Evolutionary conservation across 106 monocot species (phyloP), one percentile per base, ranked within the genome.

Genomic region (Acorus gramineus): DNA sequence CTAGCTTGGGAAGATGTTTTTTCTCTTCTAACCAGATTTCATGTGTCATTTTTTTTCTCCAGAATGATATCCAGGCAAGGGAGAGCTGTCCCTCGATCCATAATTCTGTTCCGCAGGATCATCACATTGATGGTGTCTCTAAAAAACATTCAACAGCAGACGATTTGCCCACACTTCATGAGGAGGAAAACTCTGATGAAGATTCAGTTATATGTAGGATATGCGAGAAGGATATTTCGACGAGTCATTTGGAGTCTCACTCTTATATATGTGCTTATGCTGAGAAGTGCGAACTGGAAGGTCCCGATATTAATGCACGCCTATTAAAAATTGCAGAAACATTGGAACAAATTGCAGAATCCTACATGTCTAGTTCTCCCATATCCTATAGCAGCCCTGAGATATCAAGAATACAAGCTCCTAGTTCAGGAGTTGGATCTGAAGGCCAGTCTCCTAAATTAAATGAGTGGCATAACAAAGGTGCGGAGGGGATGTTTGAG

Each of bases 191-290:
- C 44, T 47, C 14, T 48, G 60, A 46, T 28, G 61, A 74, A 47
- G 70, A 86, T 81, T 70, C 54, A 14, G 81, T 86, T 43, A 79
- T 86, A 9, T 86, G 86, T 58, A 78, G 86, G 52, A 86, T 86
- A 65, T 86, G 86, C 67, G 86, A 86, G 67, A 73, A 79, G 66
- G 67, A 65, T 56, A 56, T 86, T 70, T 81, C 86, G 47, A 44
- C 81, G 62, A 62, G 57, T 69, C 78, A 76, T 67, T 76, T 79
- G 67, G 81, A 82, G 51, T 76, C 72, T 3, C 86, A 86, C 67
- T 78, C 81, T 42, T 86, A 86, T 50, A 76, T 86, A 73, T 86
- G 86, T 82, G 86, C 86, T 46, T 86, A 73, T 86, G 86, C 81
- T 63, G 86, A 81, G 13, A 81, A 82, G 68, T 86, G 86, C 73